Base-by-base conservation (phyloP, 1,139 yeast genomes). In the Diutina scorzettiae region DNA sequence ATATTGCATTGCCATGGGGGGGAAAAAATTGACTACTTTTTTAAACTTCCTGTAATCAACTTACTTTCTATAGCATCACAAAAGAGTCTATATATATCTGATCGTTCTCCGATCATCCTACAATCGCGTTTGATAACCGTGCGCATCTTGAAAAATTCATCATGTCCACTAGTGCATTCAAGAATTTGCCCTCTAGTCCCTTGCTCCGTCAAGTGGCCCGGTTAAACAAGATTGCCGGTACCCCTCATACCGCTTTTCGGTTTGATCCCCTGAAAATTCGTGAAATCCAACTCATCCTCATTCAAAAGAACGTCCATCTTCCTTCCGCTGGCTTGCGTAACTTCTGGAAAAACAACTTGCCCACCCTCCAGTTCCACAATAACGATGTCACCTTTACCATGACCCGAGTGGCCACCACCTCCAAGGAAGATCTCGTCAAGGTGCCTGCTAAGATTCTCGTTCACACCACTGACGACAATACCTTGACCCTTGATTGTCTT, bases 291-390 rank as follows among this genome's bases (percentile, higher is more conserved):
- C 40, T 48, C 32, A 23, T 47, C 39, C 44, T 48, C 40, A 34
- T 45, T 43, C 36, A 40, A 32, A 49, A 47, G 30, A 42, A 43
- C 36, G 46, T 44, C 40, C 42, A 32, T 34, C 45, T 43, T 29
- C 63, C 67, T 11, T 56, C 68, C 11, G 51, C 55, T 16, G 73
- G 73, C 1, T 55, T 69, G 46, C 63, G 59, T 50, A 58, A 60
- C 44, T 84, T 87, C 60, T 83, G 94, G 93, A 76, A 74, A 53
- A 63, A 68, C 42, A 73, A 77, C 58, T 65, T 86, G 45, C 95
- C 94, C 18, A 77, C 86, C 12, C 66, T 87, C 46, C 81, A 78
- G 56, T 87, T 83, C 60, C 89, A 85, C 63, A 87, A 87, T 59
- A 91, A 91, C 25, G 64, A 66, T 36, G 56, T 83, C 28, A 71